Percentiles rank a stretch among this genome's conserved stretches.
phyloP scores from a whole-genome alignment of 768 basidiomycete genomes.

The Podaxis sp. region DNA sequence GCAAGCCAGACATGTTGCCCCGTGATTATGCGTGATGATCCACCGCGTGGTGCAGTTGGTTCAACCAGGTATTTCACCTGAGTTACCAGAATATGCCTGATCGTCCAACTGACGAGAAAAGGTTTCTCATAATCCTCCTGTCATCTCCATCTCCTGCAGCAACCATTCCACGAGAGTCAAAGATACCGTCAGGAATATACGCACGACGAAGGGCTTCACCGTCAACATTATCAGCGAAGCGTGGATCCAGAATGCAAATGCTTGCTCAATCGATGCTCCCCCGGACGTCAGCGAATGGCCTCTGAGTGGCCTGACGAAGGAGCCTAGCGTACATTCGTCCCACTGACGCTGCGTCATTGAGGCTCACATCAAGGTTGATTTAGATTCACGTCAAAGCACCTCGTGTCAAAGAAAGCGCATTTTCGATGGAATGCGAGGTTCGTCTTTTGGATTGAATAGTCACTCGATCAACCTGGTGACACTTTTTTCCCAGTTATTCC shows the following conservation, averaged over 20 bases:
- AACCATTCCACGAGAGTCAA: slow-evolving; percentile 31
- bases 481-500: slow-evolving; percentile 38
- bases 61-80: slow-evolving; percentile 29
- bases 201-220: slow-evolving; percentile 62
- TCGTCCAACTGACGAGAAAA: slow-evolving; percentile 17
- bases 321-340: slow-evolving; percentile 44
- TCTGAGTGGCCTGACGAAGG: slow-evolving; percentile 57
- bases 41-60: slow-evolving; percentile 36
- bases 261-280: slow-evolving; percentile 51
- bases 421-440: slow-evolving; percentile 61
- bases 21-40: neutral
- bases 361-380: slow-evolving; percentile 12
- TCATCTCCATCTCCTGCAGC: slow-evolving; percentile 53
- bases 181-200: slow-evolving; percentile 68
- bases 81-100: slow-evolving; percentile 21
- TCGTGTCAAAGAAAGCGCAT: slow-evolving; percentile 62
- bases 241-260: slow-evolving; percentile 58
- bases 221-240: slow-evolving; percentile 77
- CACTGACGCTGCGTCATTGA: neutral
- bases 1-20: neutral
- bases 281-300: slow-evolving; percentile 55
- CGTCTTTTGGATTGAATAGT: neutral
- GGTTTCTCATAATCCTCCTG: slow-evolving; percentile 59
- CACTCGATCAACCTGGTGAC: neutral
- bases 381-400: slow-evolving; percentile 48